phyloP scores from a whole-genome alignment of 2,329 filamentous ascomycete species.

The Phialophora expanda region DNA sequence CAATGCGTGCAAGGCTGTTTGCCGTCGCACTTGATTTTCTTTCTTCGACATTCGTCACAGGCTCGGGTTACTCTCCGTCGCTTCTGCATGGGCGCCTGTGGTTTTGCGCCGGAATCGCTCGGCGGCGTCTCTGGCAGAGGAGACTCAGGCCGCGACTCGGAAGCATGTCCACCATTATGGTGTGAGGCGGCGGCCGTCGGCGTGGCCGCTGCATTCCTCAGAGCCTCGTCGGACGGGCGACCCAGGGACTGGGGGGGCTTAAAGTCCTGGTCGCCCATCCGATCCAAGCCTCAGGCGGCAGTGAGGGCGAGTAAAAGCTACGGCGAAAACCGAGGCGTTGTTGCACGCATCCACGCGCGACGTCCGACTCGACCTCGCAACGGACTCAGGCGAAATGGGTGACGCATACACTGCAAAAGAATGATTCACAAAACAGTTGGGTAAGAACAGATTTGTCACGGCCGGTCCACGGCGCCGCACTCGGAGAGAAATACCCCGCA shows the following conservation, averaged over 20 bases:
- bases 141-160: constrained; percentile 30
- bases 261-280: constrained; percentile 31
- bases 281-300: constrained; percentile 9
- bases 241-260: constrained; percentile 23
- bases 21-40: constrained; percentile 74
- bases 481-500: constrained; percentile 22
- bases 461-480: constrained; percentile 17
- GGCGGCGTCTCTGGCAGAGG: constrained; percentile 26
- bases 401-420: constrained; percentile 26
- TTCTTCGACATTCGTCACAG: constrained; percentile 80
- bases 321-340: background rate
- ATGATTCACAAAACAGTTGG: background rate
- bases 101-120: constrained; percentile 38
- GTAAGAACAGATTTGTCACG: constrained; percentile 11
- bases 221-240: constrained; percentile 24
- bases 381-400: constrained; percentile 19
- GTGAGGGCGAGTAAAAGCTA: constrained; percentile 4
- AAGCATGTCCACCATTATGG: constrained; percentile 16
- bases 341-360: constrained; percentile 23
- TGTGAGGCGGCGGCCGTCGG: constrained; percentile 8
- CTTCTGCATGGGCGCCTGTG: constrained; percentile 69
- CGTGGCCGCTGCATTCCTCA: constrained; percentile 8
- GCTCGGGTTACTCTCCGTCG: constrained; percentile 77
- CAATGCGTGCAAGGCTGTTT: constrained; percentile 93
- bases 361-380: constrained; percentile 14